Conservation (phyloP, 148 eudicot species). For the Rhododendron griersonianum region DNA sequence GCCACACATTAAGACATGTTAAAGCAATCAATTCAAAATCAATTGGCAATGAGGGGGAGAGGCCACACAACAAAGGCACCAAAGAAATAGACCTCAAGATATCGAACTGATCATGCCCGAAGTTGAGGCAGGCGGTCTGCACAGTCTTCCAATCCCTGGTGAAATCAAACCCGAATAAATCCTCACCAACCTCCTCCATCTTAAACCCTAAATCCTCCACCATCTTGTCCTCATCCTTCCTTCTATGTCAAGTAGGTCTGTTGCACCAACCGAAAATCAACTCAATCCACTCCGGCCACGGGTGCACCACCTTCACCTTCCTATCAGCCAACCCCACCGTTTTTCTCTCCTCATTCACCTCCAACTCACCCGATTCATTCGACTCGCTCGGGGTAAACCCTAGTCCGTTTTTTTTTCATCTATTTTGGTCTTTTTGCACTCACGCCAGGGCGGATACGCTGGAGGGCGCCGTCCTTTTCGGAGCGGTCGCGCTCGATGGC, state of each 20-base stretch:
- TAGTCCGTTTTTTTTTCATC: not conserved
- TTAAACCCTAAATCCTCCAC: conserved; percentile 52
- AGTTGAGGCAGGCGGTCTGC: conserved; percentile 66
- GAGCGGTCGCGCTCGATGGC: conserved; percentile 65
- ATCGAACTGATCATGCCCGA: conserved; percentile 82
- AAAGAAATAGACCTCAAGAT: conserved; percentile 53
- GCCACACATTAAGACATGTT: not conserved
- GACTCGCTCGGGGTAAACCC: not conserved
- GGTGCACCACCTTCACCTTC: conserved; percentile 69
- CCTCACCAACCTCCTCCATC: conserved; percentile 33
- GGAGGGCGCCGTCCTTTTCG: conserved; percentile 68
- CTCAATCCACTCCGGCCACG: conserved; percentile 92
- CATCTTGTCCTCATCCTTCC: conserved; percentile 77
- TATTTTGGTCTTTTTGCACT: conserved; percentile 40
- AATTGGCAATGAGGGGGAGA: too few relatives aligned
- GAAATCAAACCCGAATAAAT: conserved; percentile 43
- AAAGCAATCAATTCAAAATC: too few relatives aligned
- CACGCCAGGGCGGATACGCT: conserved; percentile 83
- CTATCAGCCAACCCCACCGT: conserved; percentile 23
- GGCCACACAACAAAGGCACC: not conserved
- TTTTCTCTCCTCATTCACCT: not conserved
- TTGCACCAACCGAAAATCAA: conserved; percentile 65
- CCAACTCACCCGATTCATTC: not conserved
- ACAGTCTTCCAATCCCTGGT: conserved; percentile 81
- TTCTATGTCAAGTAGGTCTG: conserved; percentile 78